Evolutionary conservation across 257 asterid genomes (phyloP), one percentile per base, ranked within the genome.

Genomic region (Solanum etuberosum): DNA sequence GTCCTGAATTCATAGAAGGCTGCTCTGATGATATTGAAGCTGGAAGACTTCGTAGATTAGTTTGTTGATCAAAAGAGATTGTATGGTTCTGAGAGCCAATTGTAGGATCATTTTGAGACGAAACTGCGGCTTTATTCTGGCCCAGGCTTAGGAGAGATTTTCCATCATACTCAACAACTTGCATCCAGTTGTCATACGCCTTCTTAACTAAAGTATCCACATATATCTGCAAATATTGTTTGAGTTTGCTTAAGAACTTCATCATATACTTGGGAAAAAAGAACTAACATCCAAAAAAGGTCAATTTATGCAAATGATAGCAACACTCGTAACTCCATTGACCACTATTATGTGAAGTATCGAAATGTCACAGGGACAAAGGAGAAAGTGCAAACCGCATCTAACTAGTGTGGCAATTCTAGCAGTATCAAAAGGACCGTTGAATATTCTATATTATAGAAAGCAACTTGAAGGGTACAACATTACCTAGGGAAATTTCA

Each of bases 101-200:
- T 84, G 90, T 74, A 85, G 51, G 85, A 89, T 92, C 94, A 89
- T 88, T 88, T 74, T 83, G 90, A 57, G 93, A 70, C 29, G 90
- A 40, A 72, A 86, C 93, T 86, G 95, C 40, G 76, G 88, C 88
- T 86, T 90, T 93, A 73, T 63, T 89, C 57, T 94, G 92, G 46
- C 90, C 88, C 74, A 92, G 91, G 90, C 95, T 94, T 72, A 94
- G 87, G 85, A 96, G 97, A 87, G 98, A 95, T 91, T 94, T 94
- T 85, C 98, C 97, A 80, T 96, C 99, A 74, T 95, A 96, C 87
- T 96, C 99, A 84, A 95, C 88, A 70, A 96, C 99, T 81, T 94
- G 92, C 89, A 85, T 90, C 99, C 99, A 96, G 88, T 96, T 93
- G 59, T 95, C 99, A 89, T 96, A 96, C 13, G 99, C 99, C 90